Evolutionary conservation across 2,329 filamentous ascomycete species (phyloP).

Genomic region (Aureobasidium sp.): DNA sequence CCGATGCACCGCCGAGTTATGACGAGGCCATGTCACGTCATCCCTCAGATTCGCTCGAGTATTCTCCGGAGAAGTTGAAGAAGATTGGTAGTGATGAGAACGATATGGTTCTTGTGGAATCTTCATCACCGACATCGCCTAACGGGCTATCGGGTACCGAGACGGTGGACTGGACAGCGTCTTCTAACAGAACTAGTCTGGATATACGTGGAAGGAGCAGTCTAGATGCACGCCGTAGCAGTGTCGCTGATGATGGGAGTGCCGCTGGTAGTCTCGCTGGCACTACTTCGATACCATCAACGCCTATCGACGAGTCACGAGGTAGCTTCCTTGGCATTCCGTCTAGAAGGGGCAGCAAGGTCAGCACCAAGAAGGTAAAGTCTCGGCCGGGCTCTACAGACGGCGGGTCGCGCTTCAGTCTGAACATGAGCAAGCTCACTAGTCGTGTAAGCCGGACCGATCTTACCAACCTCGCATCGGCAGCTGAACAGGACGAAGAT

Average conservation of each 20-base stretch:
- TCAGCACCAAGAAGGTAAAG: conserved; percentile 23
- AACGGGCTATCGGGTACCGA: conserved; percentile 10
- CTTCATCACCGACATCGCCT: conserved; percentile 8
- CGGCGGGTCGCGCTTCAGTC: conserved; percentile 27
- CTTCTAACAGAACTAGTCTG: conserved; percentile 21
- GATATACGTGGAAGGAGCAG: conserved; percentile 25
- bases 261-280: conserved; percentile 18
- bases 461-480: background rate
- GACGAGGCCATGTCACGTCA: conserved; percentile 19
- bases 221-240: conserved; percentile 29
- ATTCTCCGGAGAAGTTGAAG: conserved; percentile 12
- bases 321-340: conserved; percentile 22
- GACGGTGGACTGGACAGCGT: conserved; percentile 10
- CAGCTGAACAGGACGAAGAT: conserved; percentile 1
- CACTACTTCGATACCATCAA: conserved; percentile 26
- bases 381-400: conserved; percentile 28
- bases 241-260: conserved; percentile 31
- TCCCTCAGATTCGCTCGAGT: conserved; percentile 11
- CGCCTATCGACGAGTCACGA: conserved; percentile 34
- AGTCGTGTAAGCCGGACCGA: conserved; percentile 8
- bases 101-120: conserved; percentile 14
- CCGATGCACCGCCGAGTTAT: conserved; percentile 21
- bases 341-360: conserved; percentile 22
- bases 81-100: conserved; percentile 9
- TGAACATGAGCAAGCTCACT: conserved; percentile 31